Evolutionary conservation across 2,329 filamentous ascomycete species (phyloP), one percentile per base, ranked within the genome.

Genomic region (Cadophora sp.): DNA sequence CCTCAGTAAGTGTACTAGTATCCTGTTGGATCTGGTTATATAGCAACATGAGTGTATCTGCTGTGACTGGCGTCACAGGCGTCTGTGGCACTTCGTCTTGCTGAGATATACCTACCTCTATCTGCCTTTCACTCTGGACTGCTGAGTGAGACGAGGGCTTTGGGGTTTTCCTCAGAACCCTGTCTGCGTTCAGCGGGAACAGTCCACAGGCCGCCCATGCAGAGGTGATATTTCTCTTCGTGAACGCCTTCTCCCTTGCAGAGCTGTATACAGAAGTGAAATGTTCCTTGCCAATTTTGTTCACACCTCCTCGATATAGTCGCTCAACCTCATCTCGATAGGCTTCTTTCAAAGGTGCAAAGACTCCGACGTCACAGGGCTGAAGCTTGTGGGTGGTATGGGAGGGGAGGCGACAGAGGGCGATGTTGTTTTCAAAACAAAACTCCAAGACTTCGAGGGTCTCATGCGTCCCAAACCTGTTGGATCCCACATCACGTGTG

Each of bases 381-480:
- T 76, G 71, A 34, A 75, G 72, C 68, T 75, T 68, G 60, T 72
- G 55, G 24, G 71, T 72, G 56, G 73, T 70, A 64, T 75, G 69
- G 55, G 71, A 73, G 19, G 68, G 71, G 27, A 74, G 65, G 56
- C 68, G 66, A 71, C 67, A 74, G 1, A 74, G 67, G 46, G 71
- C 50, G 59, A 75, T 76, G 62, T 75, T 76, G 34, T 76, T 73
- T 50, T 73, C 66, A 48, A 74, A 73, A 69, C 69, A 76, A 58
- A 75, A 77, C 69, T 73, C 63, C 55, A 75, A 67, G 60, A 72
- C 59, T 70, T 80, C 74, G n/a, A 78, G 76, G 6, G 76, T 77
- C 67, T 81, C 73, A 64, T 81, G 76, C 22, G 75, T 78, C 19
- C 73, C 72, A 63, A 81, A 79, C 59, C 79, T 72, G 66, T 81